Evolutionary conservation across 805 yeast species (phyloP).

Genomic region (Pichia rugopelliculosa): DNA sequence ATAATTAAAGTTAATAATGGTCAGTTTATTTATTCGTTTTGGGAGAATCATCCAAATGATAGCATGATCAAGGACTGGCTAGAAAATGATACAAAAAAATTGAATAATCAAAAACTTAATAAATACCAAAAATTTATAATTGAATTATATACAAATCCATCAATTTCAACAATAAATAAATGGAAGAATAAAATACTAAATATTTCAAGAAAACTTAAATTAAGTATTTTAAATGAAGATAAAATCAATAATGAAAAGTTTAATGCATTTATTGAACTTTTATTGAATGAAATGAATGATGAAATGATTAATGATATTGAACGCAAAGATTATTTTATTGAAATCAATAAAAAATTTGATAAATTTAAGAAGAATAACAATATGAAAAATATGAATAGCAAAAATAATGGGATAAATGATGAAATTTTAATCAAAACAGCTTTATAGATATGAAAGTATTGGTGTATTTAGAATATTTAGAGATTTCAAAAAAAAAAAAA

Average conservation of each 20-base stretch:
- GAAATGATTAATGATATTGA: neutral
- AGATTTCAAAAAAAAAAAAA: neutral
- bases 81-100: conserved; percentile 1
- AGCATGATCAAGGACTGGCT: conserved; percentile 11
- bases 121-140: conserved; percentile 12
- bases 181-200: conserved; percentile 6
- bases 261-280: conserved; percentile 12
- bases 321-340: neutral
- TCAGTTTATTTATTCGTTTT: conserved; percentile 18
- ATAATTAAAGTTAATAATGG: conserved; percentile 10
- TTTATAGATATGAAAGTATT: too few relatives aligned
- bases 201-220: conserved; percentile 11
- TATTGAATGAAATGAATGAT: conserved; percentile 15
- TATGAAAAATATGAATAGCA: too few relatives aligned
- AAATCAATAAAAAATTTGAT: neutral
- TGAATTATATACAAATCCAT: conserved; percentile 9
- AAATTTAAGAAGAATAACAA: neutral
- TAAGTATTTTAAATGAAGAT: conserved; percentile 5
- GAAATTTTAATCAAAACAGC: neutral
- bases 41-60: conserved; percentile 22
- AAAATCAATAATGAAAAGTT: conserved; percentile 10
- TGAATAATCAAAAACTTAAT: neutral
- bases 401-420: too few relatives aligned
- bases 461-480: too few relatives aligned
- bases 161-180: conserved; percentile 9